A percentile compares a stretch with the other conserved stretches of the same genome.
Conservation (phyloP, 2,329 filamentous ascomycete species). For the Rutstroemia sp. region DNA sequence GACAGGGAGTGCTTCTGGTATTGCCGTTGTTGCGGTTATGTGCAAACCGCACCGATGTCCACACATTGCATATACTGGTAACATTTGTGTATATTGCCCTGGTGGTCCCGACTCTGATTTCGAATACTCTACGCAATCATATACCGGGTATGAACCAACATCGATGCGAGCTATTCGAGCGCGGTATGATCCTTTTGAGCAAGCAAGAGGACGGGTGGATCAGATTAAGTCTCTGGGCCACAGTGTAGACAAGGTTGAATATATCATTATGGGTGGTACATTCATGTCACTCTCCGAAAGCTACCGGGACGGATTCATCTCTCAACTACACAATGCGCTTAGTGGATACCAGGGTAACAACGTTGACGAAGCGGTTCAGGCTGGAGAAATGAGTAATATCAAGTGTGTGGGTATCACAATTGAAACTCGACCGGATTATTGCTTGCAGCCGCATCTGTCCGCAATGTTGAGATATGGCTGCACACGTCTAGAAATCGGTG, state of each 20-base stretch:
- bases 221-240: slow-evolving; percentile 94
- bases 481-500: slow-evolving; percentile 87
- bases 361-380: slow-evolving; percentile 90
- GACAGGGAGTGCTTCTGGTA: slow-evolving; percentile 86
- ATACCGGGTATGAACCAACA: slow-evolving; percentile 96
- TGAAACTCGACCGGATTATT: slow-evolving; percentile 95
- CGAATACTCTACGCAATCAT: slow-evolving; percentile 97
- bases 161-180: slow-evolving; percentile 98
- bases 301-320: slow-evolving; percentile 90
- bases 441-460: slow-evolving; percentile 86
- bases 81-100: slow-evolving; percentile 98
- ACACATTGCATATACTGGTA: slow-evolving; percentile 96
- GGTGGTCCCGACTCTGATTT: slow-evolving; percentile 97
- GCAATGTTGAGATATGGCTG: slow-evolving; percentile 98
- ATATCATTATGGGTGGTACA: slow-evolving; percentile 99
- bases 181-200: slow-evolving; percentile 95
- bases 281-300: slow-evolving; percentile 93
- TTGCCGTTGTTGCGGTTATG: slow-evolving; percentile 98
- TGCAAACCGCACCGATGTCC: slow-evolving; percentile 97
- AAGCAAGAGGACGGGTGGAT: slow-evolving; percentile 90
- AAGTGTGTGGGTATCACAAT: slow-evolving; percentile 99
- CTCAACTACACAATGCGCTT: slow-evolving; percentile 91
- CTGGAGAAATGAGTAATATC: slow-evolving; percentile 91
- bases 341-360: slow-evolving; percentile 92
- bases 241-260: slow-evolving; percentile 98